Base-by-base conservation (phyloP, 192 early-diverging fungal genomes). In the Coemansia sp. region DNA sequence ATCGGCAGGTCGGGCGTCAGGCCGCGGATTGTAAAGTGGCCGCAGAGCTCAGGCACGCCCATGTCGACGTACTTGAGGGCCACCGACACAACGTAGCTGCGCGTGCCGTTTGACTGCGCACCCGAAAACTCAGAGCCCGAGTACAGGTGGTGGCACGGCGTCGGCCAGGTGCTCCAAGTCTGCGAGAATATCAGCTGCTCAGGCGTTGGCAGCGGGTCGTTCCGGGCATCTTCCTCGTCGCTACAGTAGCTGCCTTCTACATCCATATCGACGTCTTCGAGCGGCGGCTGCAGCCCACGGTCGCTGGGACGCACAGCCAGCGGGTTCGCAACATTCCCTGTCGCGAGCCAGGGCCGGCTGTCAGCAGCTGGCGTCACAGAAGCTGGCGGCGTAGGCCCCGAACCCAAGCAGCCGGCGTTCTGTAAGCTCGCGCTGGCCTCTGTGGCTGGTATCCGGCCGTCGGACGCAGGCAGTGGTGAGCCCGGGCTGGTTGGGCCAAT, bases 21-120 rank as follows among this genome's bases (percentile, higher is more conserved):
- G n/a, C 87, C 87, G 40, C 89, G 80, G 56, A 93, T 91, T 28
- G 85, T 85, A 51, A 93, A 83, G 67, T 89, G 89, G 38, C 90
- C 91, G 67, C 88, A 89, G 36, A 91, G 73, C 63, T 86, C 87
- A 0, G 88, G 89, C 56, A 78, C 77, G 36, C 68, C 76, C 71
- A 91, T 81, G 66, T 93, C 88, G 4, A 93, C 88, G 65, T 83
- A 73, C 69, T 82, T 69, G 3, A 82, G 60, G 22, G 63, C 48
- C 48, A 84, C 72, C 0, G 66, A 69, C 12, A 84, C 77, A 11
- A 56, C 62, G 45, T 80, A 84, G 60, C 68, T 76, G 59, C 77
- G 77, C 22, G 56, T 64, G 22, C 77, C 77, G 55, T 76, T 80
- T 5, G 82, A 80, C 68, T 84, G 82, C 22, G 64, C 56, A 28